Evolutionary conservation across 2,329 filamentous ascomycete genomes (phyloP), one percentile per base, ranked within the genome.

Genomic region (Phialophora tarda): DNA sequence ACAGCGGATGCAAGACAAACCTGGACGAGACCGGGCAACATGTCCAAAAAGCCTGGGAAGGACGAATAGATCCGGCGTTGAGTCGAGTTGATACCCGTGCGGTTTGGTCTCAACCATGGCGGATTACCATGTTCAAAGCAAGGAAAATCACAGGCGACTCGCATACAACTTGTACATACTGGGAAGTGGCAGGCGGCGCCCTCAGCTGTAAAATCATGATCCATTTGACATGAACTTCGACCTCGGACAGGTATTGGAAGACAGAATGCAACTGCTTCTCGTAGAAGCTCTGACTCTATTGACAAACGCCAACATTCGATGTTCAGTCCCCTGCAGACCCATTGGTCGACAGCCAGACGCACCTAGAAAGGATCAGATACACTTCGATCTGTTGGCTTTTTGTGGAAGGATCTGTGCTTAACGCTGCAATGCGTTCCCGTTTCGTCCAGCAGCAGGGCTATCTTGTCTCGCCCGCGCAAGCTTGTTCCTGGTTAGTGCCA

Each of bases 91-190:
- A 65, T 68, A 70, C 60, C 66, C 60, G 41, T 47, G 53, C 47
- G 34, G 30, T 60, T 55, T 56, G 61, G 59, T 60, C 48, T 64
- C 63, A 47, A 38, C 17, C 17, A 66, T 60, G 65, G 59, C 58
- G 28, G 11, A 55, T 21, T 38, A 47, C 53, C 48, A 50, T 62
- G 17, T 34, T 38, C 55, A 58, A 59, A 60, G 48, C 56, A 21
- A 48, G 57, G 41, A 63, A 70, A 66, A 60, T 56, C 44, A 51
- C 24, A 41, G 55, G 48, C 62, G 21, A 64, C 48, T 53, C 34
- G 56, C 34, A 57, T 55, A 68, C 54, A 61, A 32, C 53, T 65
- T 70, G 68, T 70, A 70, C 68, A 70, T 70, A 70, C 63, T 62
- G 60, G 60, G 30, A 38, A 24, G 34, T 32, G 60, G 53, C 38